Evolutionary conservation across 2,329 filamentous ascomycete species (phyloP), one percentile per base, ranked within the genome.

Genomic region (Fusarium hainanense): DNA sequence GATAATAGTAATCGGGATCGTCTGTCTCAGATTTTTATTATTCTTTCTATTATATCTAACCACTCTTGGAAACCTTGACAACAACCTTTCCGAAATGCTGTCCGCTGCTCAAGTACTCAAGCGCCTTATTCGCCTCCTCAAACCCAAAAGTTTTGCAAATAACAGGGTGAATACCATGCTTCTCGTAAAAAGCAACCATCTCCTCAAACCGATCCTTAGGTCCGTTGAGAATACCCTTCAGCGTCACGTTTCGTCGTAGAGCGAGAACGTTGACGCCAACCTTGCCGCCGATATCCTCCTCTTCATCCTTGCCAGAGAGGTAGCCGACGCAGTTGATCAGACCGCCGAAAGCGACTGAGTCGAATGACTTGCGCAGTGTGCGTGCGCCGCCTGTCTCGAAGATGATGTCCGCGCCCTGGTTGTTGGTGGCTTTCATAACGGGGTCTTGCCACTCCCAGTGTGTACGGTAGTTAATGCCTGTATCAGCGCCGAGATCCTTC

Each of bases 201-300:
- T 88, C 86, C 76, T 86, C 84, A 60, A 88, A 83, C 43, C 82
- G 77, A 49, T 84, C 81, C 58, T 77, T 74, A 12, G 89, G 88
- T 0, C 89, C 90, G 75, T 91, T 90, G 28, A 91, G 72, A 9
- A 91, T 85, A 0, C 90, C 83, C 72, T 83, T 83, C 52, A 85
- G 75, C 32, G 83, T 85, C 16, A 83, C 81, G 64, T 84, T 85
- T 62, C 81, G 75, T 57, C 80, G 68, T 66, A 84, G 66, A n/a
- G 83, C 83, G 57, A 85, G 79, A 28, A 91, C 78, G 70, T 91
- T 91, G 16, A 89, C 85, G 67, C 90, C 89, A 10, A 85, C 80
- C 46, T 86, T 63, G 2, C 65, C 71, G 10, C 56, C 71, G 2
- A 43, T 63, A 0, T 82, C 85, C 7, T 79, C 77, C 1, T 81